Percentiles rank a stretch among this genome's conserved stretches.
Evolutionary conservation across 257 asterid genomes (phyloP).

Genomic region (Salvia rosmarinus): DNA sequence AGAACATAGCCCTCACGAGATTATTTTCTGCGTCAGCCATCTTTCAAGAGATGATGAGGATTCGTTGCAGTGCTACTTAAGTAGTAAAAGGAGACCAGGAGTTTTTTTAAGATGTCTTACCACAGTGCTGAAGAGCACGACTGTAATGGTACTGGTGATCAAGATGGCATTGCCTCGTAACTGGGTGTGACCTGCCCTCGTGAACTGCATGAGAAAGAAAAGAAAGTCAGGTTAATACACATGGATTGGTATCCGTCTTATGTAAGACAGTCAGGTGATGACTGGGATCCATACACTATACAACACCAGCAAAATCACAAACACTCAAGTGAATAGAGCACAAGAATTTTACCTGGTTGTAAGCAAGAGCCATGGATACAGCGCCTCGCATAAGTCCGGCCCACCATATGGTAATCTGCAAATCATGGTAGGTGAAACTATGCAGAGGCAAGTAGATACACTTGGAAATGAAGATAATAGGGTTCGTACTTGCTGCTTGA

Average conservation of each 20-base stretch:
- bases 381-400: slow-evolving; percentile 77
- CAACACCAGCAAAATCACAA: no score
- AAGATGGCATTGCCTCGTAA: slow-evolving; percentile 71
- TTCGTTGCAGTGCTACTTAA: background rate
- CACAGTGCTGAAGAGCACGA: slow-evolving; percentile 92
- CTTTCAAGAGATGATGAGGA: background rate
- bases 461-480: slow-evolving; percentile 15
- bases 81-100: background rate
- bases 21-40: no score
- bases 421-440: slow-evolving; percentile 13
- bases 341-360: slow-evolving; percentile 53
- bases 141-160: slow-evolving; percentile 90
- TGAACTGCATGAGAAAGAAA: slow-evolving; percentile 56
- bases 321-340: background rate
- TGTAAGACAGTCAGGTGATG: no score
- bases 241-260: background rate
- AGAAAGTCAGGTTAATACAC: slow-evolving; percentile 1
- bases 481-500: slow-evolving; percentile 75
- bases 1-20: no score
- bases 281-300: no score
- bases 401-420: slow-evolving; percentile 69
- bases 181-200: slow-evolving; percentile 82
- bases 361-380: slow-evolving; percentile 71
- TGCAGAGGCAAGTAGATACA: slow-evolving; percentile 16
- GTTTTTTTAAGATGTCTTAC: slow-evolving; percentile 52